Evolutionary conservation across 441 rosid species (phyloP).

Genomic region (Aquilaria agallochum): DNA sequence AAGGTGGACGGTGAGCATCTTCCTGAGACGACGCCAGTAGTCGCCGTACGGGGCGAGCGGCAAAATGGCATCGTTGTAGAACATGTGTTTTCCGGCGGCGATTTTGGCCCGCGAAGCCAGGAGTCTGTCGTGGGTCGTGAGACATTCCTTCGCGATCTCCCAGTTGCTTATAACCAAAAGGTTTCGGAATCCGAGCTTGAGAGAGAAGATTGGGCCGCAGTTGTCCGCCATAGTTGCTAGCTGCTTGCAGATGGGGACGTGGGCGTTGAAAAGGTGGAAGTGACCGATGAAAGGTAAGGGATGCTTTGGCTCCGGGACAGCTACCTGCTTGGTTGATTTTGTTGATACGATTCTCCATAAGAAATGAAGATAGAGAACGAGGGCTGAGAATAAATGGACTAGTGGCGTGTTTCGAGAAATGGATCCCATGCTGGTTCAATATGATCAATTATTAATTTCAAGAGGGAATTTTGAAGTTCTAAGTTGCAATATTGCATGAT

Average conservation of each 20-base stretch:
- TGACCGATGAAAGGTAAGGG: constrained; percentile 64
- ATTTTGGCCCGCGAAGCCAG: constrained; percentile 46
- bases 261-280: constrained; percentile 39
- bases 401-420: too few species aligned
- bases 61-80: constrained; percentile 46
- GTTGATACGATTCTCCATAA: background rate
- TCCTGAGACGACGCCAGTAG: constrained; percentile 63
- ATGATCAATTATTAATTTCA: too few species aligned
- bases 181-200: constrained; percentile 33
- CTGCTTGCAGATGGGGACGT: constrained; percentile 34
- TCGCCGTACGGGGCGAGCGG: constrained; percentile 59
- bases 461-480: too few species aligned
- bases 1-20: constrained; percentile 46
- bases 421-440: too few species aligned
- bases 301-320: constrained; percentile 42
- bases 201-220: constrained; percentile 47
- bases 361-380: too few species aligned
- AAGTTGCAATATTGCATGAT: too few species aligned
- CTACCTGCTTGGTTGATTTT: background rate
- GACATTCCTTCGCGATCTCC: constrained; percentile 38
- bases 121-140: constrained; percentile 43
- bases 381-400: too few species aligned
- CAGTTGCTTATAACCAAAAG: constrained; percentile 35
- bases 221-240: constrained; percentile 49
- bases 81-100: constrained; percentile 41